These are phyloP conservation scores for Reticulascus tulasneorum DNA, from an alignment of 2,329 filamentous ascomycete genomes.

Conservation along the genomic window DNA sequence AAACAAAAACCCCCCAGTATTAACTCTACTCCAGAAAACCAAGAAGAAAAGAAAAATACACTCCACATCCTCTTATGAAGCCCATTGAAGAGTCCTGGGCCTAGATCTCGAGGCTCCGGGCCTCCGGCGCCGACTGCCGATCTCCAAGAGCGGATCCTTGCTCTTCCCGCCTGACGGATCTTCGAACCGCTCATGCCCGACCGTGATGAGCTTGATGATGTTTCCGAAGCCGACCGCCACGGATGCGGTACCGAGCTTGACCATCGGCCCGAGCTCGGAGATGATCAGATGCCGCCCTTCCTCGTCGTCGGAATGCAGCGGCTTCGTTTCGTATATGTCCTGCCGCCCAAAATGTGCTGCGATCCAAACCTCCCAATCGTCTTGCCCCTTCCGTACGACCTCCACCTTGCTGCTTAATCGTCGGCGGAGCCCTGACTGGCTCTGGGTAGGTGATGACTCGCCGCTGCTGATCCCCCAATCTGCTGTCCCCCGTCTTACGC, in stretches of 20 bases:
- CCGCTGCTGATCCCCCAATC: slow-evolving; percentile 17
- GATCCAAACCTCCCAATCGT: slow-evolving; percentile 53
- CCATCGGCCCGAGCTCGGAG: slow-evolving; percentile 61
- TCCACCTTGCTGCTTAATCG: slow-evolving; percentile 19
- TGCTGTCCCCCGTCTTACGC: slow-evolving; percentile 48
- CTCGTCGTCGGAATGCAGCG: slow-evolving; percentile 37
- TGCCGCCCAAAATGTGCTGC: slow-evolving; percentile 40
- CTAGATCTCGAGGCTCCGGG: too few relatives aligned
- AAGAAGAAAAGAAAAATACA: too few relatives aligned
- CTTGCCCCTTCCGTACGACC: slow-evolving; percentile 25
- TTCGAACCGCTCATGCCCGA: slow-evolving; percentile 63
- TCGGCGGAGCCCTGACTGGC: slow-evolving; percentile 23
- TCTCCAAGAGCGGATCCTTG: slow-evolving; percentile 27
- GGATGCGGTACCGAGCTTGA: slow-evolving; percentile 57
- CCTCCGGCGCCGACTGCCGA: slow-evolving; percentile 36
- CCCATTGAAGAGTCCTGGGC: too few relatives aligned
- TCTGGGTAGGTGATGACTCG: slow-evolving; percentile 15
- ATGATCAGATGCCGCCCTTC: slow-evolving; percentile 57
- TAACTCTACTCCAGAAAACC: too few relatives aligned
- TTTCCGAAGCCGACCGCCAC: slow-evolving; percentile 71
- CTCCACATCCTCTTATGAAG: too few relatives aligned
- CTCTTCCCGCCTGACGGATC: slow-evolving; percentile 24
- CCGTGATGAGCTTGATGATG: slow-evolving; percentile 64
- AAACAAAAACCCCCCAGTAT: too few relatives aligned
- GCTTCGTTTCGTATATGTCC: slow-evolving; percentile 40